These are phyloP conservation scores for Auricularia sp. DNA, from an alignment of 768 basidiomycete species.

Conservation along the genomic window DNA sequence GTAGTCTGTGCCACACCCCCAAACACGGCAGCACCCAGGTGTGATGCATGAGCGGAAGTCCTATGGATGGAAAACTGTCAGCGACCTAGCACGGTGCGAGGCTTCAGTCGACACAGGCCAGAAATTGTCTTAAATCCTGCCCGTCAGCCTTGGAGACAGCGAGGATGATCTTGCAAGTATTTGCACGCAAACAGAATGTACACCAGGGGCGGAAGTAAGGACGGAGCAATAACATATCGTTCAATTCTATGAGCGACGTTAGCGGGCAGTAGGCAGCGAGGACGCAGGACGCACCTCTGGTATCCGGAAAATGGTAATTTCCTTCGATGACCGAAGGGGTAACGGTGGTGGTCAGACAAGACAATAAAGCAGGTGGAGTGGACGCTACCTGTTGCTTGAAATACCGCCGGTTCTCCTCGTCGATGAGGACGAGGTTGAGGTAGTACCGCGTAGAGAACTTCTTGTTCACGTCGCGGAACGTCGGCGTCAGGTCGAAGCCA, in stretches of 20 bases:
- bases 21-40: too few relatives aligned
- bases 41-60: too few relatives aligned
- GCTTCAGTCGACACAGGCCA: too few relatives aligned
- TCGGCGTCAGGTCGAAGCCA: slow-evolving; percentile 96
- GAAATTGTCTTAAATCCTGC: too few relatives aligned
- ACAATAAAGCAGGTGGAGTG: not conserved
- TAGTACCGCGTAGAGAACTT: slow-evolving; percentile 97
- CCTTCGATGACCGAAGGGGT: slow-evolving; percentile 26
- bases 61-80: too few relatives aligned
- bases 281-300: slow-evolving; percentile 49
- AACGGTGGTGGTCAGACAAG: not conserved
- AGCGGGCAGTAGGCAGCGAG: not conserved
- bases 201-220: not conserved
- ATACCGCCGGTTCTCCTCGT: slow-evolving; percentile 95
- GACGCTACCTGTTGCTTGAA: slow-evolving; percentile 83
- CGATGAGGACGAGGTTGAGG: slow-evolving; percentile 91
- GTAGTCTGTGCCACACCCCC: too few relatives aligned
- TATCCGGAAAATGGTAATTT: slow-evolving; percentile 86
- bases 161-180: not conserved
- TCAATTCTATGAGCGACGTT: slow-evolving; percentile 5
- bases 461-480: slow-evolving; percentile 98
- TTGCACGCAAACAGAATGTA: not conserved
- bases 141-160: too few relatives aligned
- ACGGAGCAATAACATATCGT: not conserved
- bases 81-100: too few relatives aligned